Conservation (phyloP, 2,329 filamentous ascomycete species). For the Dendryphion nanum region DNA sequence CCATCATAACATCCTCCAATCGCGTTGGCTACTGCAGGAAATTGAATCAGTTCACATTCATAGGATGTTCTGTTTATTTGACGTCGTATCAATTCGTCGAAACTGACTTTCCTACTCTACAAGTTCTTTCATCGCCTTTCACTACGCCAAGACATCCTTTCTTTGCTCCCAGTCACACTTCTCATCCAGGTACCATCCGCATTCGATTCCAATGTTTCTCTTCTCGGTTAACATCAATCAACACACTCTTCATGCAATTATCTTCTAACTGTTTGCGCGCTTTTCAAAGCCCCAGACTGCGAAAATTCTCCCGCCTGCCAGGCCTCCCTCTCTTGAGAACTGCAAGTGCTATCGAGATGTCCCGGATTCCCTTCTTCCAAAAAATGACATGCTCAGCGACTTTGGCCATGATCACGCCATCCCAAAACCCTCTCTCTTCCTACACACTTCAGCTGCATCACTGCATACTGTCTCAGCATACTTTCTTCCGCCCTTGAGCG, state of each 20-base stretch:
- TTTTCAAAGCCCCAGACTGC: neutral
- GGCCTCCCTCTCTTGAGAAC: neutral
- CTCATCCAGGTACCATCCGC: constrained; percentile 2
- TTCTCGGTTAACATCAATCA: neutral
- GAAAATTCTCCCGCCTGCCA: neutral
- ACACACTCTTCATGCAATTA: neutral
- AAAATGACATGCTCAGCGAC: neutral
- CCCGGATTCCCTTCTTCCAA: neutral
- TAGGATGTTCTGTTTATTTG: too few relatives aligned
- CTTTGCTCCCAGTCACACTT: neutral
- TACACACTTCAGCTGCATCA: constrained; percentile 2
- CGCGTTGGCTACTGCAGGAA: too few relatives aligned
- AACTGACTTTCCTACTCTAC: too few relatives aligned
- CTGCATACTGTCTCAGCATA: constrained; percentile 1
- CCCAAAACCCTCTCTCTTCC: constrained; percentile 9
- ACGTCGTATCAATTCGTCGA: too few relatives aligned
- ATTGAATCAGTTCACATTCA: too few relatives aligned
- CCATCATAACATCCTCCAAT: too few relatives aligned
- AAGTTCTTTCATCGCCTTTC: too few relatives aligned
- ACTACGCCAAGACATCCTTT: neutral
- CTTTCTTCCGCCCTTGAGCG: neutral
- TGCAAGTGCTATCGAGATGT: too few relatives aligned
- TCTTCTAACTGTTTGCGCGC: neutral
- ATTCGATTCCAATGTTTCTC: constrained; percentile 1
- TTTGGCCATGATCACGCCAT: constrained; percentile 3